phyloP scores from a whole-genome alignment of 345 rosid genomes.

The Hibiscus tridactylites region DNA sequence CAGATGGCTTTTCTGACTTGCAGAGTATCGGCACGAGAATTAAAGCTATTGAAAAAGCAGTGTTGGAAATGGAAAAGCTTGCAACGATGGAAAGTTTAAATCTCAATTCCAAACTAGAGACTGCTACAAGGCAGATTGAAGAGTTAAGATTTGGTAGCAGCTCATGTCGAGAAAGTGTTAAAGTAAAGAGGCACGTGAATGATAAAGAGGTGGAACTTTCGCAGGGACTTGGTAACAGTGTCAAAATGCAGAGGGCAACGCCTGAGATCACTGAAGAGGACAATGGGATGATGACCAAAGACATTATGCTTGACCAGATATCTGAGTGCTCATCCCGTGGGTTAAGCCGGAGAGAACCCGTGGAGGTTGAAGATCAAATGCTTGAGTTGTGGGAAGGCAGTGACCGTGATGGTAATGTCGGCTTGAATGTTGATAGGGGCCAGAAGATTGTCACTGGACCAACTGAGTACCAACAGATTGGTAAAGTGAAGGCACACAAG shows the following conservation, averaged over 20 bases:
- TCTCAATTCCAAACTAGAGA: slow-evolving; percentile 48
- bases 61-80: slow-evolving; percentile 53
- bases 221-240: slow-evolving; percentile 15
- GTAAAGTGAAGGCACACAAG: slow-evolving; percentile 28
- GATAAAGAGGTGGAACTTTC: slow-evolving; percentile 15
- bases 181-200: slow-evolving; percentile 25
- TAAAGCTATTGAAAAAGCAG: slow-evolving; percentile 53
- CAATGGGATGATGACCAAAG: slow-evolving; percentile 67
- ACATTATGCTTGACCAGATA: slow-evolving; percentile 80
- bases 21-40: slow-evolving; percentile 50
- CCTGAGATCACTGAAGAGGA: slow-evolving; percentile 41
- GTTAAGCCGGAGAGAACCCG: slow-evolving; percentile 54
- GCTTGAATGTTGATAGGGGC: slow-evolving; percentile 37
- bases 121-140: slow-evolving; percentile 44
- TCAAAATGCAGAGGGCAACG: slow-evolving; percentile 31
- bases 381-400: slow-evolving; percentile 55
- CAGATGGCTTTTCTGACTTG: slow-evolving; percentile 33
- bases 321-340: slow-evolving; percentile 82
- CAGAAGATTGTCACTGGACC: slow-evolving; percentile 17
- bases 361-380: slow-evolving; percentile 43
- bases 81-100: slow-evolving; percentile 38
- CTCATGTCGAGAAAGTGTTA: slow-evolving; percentile 15
- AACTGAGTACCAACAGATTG: slow-evolving; percentile 4
- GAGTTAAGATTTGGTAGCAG: slow-evolving; percentile 31
- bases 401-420: slow-evolving; percentile 33